These are phyloP conservation scores for Claviceps citrina DNA, from an alignment of 2,329 filamentous ascomycete species.

Conservation along the genomic window DNA sequence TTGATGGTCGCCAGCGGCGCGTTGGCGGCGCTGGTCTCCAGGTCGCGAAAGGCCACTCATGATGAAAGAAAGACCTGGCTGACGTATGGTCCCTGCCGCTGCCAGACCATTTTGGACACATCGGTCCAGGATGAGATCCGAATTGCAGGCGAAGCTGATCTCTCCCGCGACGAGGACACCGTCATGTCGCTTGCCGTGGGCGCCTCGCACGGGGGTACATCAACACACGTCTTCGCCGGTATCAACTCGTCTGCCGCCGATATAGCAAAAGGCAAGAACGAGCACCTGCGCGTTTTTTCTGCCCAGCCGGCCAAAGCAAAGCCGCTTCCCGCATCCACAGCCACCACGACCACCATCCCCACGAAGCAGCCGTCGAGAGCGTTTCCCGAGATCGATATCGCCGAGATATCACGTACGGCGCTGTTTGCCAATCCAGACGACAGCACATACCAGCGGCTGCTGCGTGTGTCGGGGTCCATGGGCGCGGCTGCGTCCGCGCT, in stretches of 20 bases:
- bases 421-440: constrained; percentile 35
- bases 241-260: constrained; percentile 68
- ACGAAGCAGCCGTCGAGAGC: constrained; percentile 1
- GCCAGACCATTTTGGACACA: constrained; percentile 56
- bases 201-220: constrained; percentile 42
- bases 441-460: constrained; percentile 43
- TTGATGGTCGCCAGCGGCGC: neutral
- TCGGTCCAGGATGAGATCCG: constrained; percentile 47
- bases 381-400: constrained; percentile 23
- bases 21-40: neutral
- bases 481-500: constrained; percentile 69
- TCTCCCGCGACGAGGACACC: constrained; percentile 75
- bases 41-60: neutral
- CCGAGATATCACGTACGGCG: constrained; percentile 35
- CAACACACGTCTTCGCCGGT: constrained; percentile 49
- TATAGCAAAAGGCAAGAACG: constrained; percentile 60
- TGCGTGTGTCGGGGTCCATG: constrained; percentile 47
- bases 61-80: neutral
- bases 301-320: constrained; percentile 29
- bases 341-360: constrained; percentile 4
- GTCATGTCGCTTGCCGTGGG: constrained; percentile 69
- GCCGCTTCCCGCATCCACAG: constrained; percentile 15
- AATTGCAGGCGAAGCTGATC: constrained; percentile 55
- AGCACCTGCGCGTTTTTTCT: constrained; percentile 66
- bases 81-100: constrained; percentile 1